phyloP scores from a whole-genome alignment of 164 flowering plant species.

The Warburgia ugandensis region DNA sequence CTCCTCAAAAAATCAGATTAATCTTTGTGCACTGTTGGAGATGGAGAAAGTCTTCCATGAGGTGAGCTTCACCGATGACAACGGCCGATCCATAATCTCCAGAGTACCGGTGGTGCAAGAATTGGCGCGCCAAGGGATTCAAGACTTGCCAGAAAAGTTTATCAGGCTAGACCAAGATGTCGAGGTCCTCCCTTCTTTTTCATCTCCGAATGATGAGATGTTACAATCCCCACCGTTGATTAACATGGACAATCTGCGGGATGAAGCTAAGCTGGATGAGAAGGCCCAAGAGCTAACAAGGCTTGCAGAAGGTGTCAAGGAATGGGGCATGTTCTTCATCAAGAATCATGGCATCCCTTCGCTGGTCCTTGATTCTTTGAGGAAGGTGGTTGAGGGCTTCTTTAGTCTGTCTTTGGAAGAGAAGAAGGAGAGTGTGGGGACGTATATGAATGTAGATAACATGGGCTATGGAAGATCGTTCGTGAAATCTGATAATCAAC shows the following conservation, averaged over 20 bases:
- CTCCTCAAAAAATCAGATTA: too few species aligned
- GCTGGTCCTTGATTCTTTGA: neutral
- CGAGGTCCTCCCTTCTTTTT: neutral
- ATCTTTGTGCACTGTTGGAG: too few species aligned
- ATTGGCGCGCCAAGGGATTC: slow-evolving; percentile 1
- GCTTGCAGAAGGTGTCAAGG: neutral
- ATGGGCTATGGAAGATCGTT: slow-evolving; percentile 3
- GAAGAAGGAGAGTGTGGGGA: slow-evolving; percentile 2
- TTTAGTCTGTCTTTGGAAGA: slow-evolving; percentile 2
- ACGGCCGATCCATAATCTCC: neutral
- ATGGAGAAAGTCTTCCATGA: slow-evolving; percentile 2
- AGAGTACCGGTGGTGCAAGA: neutral
- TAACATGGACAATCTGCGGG: neutral
- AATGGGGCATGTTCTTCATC: slow-evolving; percentile 3
- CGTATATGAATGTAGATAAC: neutral
- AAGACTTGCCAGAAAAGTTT: neutral
- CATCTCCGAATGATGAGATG: neutral
- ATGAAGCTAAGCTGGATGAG: neutral
- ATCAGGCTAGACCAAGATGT: neutral
- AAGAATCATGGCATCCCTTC: neutral
- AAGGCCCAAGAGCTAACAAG: neutral
- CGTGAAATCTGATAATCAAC: slow-evolving; percentile 3
- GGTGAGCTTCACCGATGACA: neutral
- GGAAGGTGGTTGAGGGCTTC: slow-evolving; percentile 1
- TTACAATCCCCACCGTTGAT: neutral